Evolutionary conservation across 1,284 basidiomycete species (phyloP).

Genomic region (Kwoniella shivajii): DNA sequence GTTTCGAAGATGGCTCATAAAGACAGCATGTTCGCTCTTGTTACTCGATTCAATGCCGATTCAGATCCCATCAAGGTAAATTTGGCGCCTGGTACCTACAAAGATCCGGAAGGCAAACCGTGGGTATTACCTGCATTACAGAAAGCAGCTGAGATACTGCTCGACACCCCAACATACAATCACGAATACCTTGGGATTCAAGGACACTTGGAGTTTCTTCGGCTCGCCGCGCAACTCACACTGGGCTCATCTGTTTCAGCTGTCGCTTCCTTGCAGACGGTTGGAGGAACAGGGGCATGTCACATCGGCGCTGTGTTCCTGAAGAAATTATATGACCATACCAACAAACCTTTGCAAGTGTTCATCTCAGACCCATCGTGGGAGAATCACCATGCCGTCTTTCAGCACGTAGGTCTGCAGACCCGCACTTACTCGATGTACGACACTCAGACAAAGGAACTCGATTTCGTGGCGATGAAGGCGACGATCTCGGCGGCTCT

Average conservation of each 20-base stretch:
- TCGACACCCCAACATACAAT: constrained; percentile 53
- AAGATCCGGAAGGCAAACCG: constrained; percentile 53
- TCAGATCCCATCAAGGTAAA: neutral
- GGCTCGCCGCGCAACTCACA: constrained; percentile 76
- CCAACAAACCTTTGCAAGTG: constrained; percentile 56
- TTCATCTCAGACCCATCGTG: constrained; percentile 56
- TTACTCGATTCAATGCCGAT: neutral
- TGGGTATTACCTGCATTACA: constrained; percentile 53
- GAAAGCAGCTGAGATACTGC: neutral
- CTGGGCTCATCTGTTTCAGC: constrained; percentile 62
- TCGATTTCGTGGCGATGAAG: constrained; percentile 75
- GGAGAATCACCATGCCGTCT: constrained; percentile 88
- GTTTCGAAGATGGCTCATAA: neutral
- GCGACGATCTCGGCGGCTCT: constrained; percentile 62
- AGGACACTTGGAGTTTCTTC: constrained; percentile 77
- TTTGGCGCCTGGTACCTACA: constrained; percentile 47
- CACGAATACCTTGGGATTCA: constrained; percentile 94
- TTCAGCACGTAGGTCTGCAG: constrained; percentile 77
- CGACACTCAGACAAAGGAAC: constrained; percentile 80
- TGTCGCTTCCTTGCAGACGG: constrained; percentile 58
- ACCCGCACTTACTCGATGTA: constrained; percentile 89
- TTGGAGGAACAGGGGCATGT: constrained; percentile 93
- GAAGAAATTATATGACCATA: constrained; percentile 67
- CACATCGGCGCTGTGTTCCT: constrained; percentile 87
- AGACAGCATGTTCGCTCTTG: neutral